Percentiles rank a stretch among this genome's conserved stretches.
Evolutionary conservation across 805 yeast species (phyloP).

Genomic region (Myxozyma neotropica): DNA sequence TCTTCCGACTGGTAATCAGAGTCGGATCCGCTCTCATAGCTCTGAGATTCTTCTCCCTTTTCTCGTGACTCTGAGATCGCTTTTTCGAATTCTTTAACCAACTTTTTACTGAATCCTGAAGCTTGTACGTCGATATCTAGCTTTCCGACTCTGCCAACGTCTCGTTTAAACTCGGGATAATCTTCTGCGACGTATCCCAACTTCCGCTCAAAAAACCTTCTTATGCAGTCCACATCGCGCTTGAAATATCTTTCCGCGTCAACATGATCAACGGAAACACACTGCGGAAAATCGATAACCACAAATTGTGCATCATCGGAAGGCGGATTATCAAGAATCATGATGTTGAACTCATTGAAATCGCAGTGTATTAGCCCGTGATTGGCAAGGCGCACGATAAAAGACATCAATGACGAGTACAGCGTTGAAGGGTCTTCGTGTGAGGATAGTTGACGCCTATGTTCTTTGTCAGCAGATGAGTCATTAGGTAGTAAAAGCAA

Average conservation of each 20-base stretch:
- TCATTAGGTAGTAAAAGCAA: neutral
- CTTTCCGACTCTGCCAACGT: constrained; percentile 65
- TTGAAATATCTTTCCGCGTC: constrained; percentile 88
- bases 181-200: constrained; percentile 77
- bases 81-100: constrained; percentile 67
- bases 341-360: constrained; percentile 93
- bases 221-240: constrained; percentile 90
- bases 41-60: constrained; percentile 39
- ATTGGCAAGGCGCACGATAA: constrained; percentile 79
- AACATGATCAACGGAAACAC: constrained; percentile 86
- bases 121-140: constrained; percentile 90
- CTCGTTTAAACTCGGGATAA: constrained; percentile 79
- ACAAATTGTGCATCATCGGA: constrained; percentile 67
- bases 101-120: constrained; percentile 74
- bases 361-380: constrained; percentile 96
- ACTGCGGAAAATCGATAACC: constrained; percentile 97
- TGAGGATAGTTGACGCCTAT: constrained; percentile 61
- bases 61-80: constrained; percentile 58
- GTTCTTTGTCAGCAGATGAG: neutral
- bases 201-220: constrained; percentile 77
- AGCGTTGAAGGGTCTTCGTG: constrained; percentile 70
- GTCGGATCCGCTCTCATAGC: constrained; percentile 39
- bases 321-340: constrained; percentile 59
- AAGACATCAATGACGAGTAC: constrained; percentile 83
- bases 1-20: constrained; percentile 52